These are phyloP conservation scores for Globisporangium canariense DNA, from an alignment of 352 stramenopile genomes.

Conservation along the genomic window DNA sequence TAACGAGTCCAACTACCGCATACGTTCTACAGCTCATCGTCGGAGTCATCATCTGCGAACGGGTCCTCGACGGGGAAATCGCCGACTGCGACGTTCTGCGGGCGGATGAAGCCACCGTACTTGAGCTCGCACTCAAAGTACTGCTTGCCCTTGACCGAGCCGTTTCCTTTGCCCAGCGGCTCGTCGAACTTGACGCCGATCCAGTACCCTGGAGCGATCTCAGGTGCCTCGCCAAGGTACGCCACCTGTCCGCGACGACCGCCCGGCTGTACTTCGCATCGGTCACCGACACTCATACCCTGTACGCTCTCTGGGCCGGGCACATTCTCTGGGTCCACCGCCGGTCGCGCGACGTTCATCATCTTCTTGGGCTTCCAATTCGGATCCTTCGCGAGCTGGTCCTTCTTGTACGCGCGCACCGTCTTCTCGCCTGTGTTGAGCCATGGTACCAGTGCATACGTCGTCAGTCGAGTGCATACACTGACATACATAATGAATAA, in stretches of 20 bases:
- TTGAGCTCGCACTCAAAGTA: slow-evolving; percentile 93
- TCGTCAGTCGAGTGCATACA: not conserved
- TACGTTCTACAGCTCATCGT: slow-evolving; percentile 69
- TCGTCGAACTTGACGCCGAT: slow-evolving; percentile 97
- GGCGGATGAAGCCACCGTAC: slow-evolving; percentile 94
- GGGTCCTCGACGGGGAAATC: slow-evolving; percentile 91
- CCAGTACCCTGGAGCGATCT: slow-evolving; percentile 90
- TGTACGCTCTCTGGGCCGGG: slow-evolving; percentile 70
- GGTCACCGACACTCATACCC: slow-evolving; percentile 87
- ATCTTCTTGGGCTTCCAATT: slow-evolving; percentile 92
- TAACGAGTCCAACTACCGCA: not conserved
- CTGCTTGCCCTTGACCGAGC: slow-evolving; percentile 85
- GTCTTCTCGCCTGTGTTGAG: slow-evolving; percentile 90
- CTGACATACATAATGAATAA: not conserved
- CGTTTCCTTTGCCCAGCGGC: slow-evolving; percentile 92
- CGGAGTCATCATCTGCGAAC: slow-evolving; percentile 58
- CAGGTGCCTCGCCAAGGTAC: slow-evolving; percentile 91
- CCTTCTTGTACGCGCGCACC: slow-evolving; percentile 94
- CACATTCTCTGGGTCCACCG: slow-evolving; percentile 33
- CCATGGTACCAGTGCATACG: not conserved
- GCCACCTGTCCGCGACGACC: slow-evolving; percentile 89
- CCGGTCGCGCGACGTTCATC: slow-evolving; percentile 39
- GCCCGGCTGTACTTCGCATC: slow-evolving; percentile 97
- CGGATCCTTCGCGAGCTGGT: slow-evolving; percentile 94
- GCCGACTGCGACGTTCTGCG: slow-evolving; percentile 91